phyloP scores from a whole-genome alignment of 2,329 filamentous ascomycete genomes.

The Tricladium varicosporioides region DNA sequence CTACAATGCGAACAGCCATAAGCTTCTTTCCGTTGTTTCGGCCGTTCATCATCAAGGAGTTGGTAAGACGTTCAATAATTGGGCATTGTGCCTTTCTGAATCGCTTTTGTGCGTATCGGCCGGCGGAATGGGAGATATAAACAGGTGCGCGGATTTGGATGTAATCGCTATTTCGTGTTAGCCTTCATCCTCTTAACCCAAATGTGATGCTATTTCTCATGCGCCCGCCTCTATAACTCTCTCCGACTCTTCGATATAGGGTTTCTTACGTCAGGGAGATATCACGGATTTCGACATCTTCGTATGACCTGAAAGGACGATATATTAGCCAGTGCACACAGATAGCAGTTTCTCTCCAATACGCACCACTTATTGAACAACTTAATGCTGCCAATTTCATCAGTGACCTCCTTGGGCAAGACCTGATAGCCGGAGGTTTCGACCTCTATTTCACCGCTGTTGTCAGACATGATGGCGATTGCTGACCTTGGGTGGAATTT shows the following conservation, averaged over 20 bases:
- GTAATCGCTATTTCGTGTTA: conserved; percentile 75
- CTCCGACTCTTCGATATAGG: conserved; percentile 19
- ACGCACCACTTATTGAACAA: conserved; percentile 87
- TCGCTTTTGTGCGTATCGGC: conserved; percentile 98
- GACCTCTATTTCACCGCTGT: conserved; percentile 9
- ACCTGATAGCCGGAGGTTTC: conserved; percentile 38
- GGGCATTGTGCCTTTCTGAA: conserved; percentile 99
- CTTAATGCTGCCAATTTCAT: conserved; percentile 90
- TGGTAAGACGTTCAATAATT: conserved; percentile 99
- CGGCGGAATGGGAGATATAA: conserved; percentile 98
- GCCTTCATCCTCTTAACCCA: conserved; percentile 14
- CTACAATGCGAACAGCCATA: conserved; percentile 99
- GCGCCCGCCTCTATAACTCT: background rate
- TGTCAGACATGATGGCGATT: conserved; percentile 13
- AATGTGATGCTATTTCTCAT: background rate
- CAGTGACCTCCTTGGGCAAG: conserved; percentile 89
- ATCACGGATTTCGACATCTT: conserved; percentile 99
- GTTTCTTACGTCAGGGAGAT: conserved; percentile 96
- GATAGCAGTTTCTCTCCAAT: conserved; percentile 4
- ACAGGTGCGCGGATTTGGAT: conserved; percentile 99
- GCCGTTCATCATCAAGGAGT: conserved; percentile 99
- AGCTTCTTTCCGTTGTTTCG: conserved; percentile 99
- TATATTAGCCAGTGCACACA: conserved; percentile 7
- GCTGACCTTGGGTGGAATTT: conserved; percentile 1
- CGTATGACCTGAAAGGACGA: conserved; percentile 89